Evolutionary conservation across 371 early-diverging fungal species (phyloP), one percentile per base, ranked within the genome.

Genomic region (Mortierella sp.): DNA sequence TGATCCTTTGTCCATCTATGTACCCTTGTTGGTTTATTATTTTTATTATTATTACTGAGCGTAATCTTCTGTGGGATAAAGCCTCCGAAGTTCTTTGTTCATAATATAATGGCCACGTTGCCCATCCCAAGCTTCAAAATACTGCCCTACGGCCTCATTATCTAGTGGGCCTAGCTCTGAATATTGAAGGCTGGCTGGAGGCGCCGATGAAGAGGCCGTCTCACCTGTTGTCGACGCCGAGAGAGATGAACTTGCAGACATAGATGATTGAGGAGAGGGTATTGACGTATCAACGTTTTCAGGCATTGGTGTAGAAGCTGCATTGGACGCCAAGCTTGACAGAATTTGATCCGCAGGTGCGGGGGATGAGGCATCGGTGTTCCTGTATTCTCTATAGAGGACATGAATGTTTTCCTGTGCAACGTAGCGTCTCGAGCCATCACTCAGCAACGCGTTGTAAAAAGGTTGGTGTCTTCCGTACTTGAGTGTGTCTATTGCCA

Each of bases 391-490:
- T 13, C 83, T 65, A 41, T 61, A 83, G 3, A 83, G 48, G 16
- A 72, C 77, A 28, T 77, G 83, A 13, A 83, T 73, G n/a, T 83
- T 83, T 19, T 77, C 77, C 61, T 83, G 62, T 3, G 83, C 83
- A 28, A 83, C 83, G 48, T 83, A 83, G 0, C 77, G 70, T 38
- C 63, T 60, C 2, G 71, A 58, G 3, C 77, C 83, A 53, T 83
- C 77, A 11, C 55, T 60, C 10, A 83, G 21, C 19, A 83, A n/a
- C 1, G 72, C 83, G 21, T 73, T 77, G 43, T 83, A 83, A 32
- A 83, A 83, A 19, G 83, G 83, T 15, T 83, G 83, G 40, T 83
- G 40, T 38, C 77, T 66, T 55, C 77, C 77, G 13, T 65, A 52
- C 0, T 33, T 16, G 11, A 73, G 63, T 32, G 70, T 21, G 52